Conservation (phyloP, 371 early-diverging fungal species). For the Mortierella sp. region DNA sequence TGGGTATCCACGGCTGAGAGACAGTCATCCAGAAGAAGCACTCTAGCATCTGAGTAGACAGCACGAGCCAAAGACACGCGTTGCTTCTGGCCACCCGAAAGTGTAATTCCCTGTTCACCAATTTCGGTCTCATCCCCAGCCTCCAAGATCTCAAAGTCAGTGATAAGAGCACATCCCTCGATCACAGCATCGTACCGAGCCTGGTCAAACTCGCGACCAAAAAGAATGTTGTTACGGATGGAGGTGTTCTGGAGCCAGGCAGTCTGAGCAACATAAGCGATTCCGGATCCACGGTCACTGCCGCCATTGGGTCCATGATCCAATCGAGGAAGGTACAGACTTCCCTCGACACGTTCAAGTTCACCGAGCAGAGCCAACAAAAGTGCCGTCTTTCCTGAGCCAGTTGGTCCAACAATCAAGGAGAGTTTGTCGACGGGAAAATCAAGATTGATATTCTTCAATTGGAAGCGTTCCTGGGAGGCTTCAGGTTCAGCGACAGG, state of each 20-base stretch:
- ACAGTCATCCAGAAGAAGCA: conserved; percentile 85
- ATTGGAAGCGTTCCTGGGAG: conserved; percentile 23
- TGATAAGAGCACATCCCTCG: conserved; percentile 66
- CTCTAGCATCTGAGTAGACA: conserved; percentile 78
- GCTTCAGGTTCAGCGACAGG: conserved; percentile 7
- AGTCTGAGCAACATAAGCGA: conserved; percentile 86
- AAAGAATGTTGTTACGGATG: conserved; percentile 86
- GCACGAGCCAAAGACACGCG: conserved; percentile 87
- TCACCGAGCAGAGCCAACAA: conserved; percentile 66
- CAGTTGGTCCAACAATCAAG: conserved; percentile 78
- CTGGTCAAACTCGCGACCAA: conserved; percentile 75
- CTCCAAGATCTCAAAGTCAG: conserved; percentile 82
- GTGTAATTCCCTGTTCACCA: conserved; percentile 86
- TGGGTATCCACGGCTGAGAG: conserved; percentile 88
- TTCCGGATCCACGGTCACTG: conserved; percentile 48
- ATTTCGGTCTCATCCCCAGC: conserved; percentile 93
- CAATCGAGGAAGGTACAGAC: conserved; percentile 54
- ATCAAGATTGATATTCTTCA: conserved; percentile 60
- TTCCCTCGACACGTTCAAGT: conserved; percentile 53
- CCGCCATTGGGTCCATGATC: conserved; percentile 18
- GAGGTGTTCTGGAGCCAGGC: conserved; percentile 91
- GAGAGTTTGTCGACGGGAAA: conserved; percentile 71
- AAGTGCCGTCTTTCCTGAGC: conserved; percentile 81
- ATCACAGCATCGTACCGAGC: conserved; percentile 75
- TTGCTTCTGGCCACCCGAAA: conserved; percentile 85